Percentiles rank a stretch among this genome's conserved stretches.
phyloP scores from a whole-genome alignment of 495 filamentous ascomycete genomes.

The Jackrogersella minutella region DNA sequence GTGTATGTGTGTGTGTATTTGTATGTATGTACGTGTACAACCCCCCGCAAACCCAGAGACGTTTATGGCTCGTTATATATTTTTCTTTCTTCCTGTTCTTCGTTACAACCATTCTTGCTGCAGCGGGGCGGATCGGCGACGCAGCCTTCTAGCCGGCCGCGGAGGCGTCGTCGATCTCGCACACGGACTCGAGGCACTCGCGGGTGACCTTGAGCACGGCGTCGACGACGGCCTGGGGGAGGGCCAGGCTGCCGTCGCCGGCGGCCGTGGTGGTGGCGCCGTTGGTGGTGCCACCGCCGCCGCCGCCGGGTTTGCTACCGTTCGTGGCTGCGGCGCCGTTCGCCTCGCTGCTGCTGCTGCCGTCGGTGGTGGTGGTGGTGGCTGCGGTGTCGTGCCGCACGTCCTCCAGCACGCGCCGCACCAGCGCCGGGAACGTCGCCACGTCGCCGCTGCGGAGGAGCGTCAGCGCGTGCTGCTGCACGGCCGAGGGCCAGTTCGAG shows the following conservation, averaged over 20 bases:
- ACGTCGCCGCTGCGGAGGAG: conserved; percentile 63
- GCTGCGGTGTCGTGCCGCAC: conserved; percentile 57
- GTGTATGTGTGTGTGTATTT: background rate
- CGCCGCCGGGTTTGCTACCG: conserved; percentile 39
- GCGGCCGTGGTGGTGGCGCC: background rate
- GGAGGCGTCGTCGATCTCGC: conserved; percentile 53
- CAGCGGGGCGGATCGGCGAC: background rate
- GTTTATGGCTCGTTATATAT: background rate
- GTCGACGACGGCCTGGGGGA: conserved; percentile 60
- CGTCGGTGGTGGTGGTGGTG: conserved; percentile 18
- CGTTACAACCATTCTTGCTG: too few relatives aligned
- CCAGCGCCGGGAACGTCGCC: conserved; percentile 60
- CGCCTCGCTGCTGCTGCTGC: conserved; percentile 32
- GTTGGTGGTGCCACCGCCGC: conserved; percentile 6
- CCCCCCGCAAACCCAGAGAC: background rate
- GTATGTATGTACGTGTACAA: too few relatives aligned
- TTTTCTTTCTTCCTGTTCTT: too few relatives aligned
- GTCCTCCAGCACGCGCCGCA: conserved; percentile 61
- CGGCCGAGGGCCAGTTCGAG: conserved; percentile 63
- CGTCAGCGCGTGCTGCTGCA: conserved; percentile 59
- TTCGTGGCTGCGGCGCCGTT: conserved; percentile 7
- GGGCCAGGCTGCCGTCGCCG: conserved; percentile 48
- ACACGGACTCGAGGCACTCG: conserved; percentile 59
- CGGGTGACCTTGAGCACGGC: conserved; percentile 61
- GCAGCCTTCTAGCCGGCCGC: conserved; percentile 24